Evolutionary conservation across 1,139 yeast species (phyloP).

Genomic region (Hemisphaericaspora subhashii): DNA sequence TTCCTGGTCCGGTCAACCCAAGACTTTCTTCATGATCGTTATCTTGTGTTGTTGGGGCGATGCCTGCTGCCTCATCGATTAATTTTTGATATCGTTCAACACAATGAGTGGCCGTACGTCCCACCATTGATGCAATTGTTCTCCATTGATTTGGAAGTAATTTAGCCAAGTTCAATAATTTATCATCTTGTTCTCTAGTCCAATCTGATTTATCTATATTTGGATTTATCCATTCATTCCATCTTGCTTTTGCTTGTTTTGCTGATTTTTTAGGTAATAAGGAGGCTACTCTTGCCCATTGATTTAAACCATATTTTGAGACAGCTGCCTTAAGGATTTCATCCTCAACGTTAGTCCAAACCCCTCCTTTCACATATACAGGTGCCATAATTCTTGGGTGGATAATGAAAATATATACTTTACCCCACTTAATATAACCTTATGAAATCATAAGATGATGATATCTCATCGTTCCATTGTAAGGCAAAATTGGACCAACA

Average conservation of each 20-base stretch:
- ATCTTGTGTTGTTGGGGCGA: slow-evolving; percentile 15
- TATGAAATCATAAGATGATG: too few species aligned
- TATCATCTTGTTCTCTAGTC: slow-evolving; percentile 76
- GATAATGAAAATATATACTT: too few species aligned
- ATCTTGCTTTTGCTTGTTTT: slow-evolving; percentile 87
- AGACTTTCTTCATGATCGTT: slow-evolving; percentile 34
- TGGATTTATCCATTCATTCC: slow-evolving; percentile 91
- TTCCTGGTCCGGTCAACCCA: slow-evolving; percentile 52
- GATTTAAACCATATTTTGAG: slow-evolving; percentile 88
- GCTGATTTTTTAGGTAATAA: slow-evolving; percentile 83
- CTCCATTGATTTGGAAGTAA: slow-evolving; percentile 94
- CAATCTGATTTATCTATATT: slow-evolving; percentile 62
- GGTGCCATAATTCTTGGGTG: too few species aligned
- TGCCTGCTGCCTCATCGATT: slow-evolving; percentile 52
- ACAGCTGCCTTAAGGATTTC: slow-evolving; percentile 88
- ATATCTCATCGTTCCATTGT: too few species aligned
- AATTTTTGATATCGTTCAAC: slow-evolving; percentile 83
- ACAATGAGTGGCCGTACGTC: slow-evolving; percentile 85
- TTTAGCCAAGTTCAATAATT: slow-evolving; percentile 64
- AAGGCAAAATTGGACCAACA: too few species aligned
- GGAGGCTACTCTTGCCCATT: slow-evolving; percentile 93
- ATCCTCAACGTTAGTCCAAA: slow-evolving; percentile 91
- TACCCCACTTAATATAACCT: too few species aligned
- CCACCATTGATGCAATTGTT: slow-evolving; percentile 75
- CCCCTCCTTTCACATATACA: slow-evolving; percentile 79